A percentile compares a stretch with the other conserved stretches of the same genome.
These are phyloP conservation scores for Epichloe typhina DNA, from an alignment of 2,329 filamentous ascomycete species.

Conservation along the genomic window DNA sequence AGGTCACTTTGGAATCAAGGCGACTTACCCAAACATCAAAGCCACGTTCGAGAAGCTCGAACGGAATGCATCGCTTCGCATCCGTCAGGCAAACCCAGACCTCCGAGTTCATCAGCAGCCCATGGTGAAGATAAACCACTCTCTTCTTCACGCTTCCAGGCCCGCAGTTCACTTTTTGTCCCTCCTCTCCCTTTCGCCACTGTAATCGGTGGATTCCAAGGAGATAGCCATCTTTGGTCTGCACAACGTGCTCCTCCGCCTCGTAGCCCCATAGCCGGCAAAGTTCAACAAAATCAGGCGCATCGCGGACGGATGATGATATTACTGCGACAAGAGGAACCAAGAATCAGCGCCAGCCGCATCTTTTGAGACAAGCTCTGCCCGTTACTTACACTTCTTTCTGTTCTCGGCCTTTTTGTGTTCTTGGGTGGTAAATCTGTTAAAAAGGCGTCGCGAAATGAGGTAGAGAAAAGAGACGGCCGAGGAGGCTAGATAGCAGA, in stretches of 20 bases:
- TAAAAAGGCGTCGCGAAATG: slow-evolving; percentile 71
- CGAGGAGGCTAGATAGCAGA: slow-evolving; percentile 50
- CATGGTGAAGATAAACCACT: slow-evolving; percentile 89
- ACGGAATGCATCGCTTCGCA: slow-evolving; percentile 72
- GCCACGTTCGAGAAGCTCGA: slow-evolving; percentile 75
- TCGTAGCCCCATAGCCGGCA: slow-evolving; percentile 84
- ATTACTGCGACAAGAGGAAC: slow-evolving; percentile 36
- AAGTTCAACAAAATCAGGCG: slow-evolving; percentile 87
- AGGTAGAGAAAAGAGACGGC: slow-evolving; percentile 74
- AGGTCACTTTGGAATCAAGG: background rate
- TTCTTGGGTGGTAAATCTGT: slow-evolving; percentile 58
- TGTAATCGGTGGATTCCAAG: slow-evolving; percentile 80
- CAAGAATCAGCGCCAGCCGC: slow-evolving; percentile 34
- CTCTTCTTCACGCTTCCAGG: slow-evolving; percentile 59
- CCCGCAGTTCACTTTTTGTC: slow-evolving; percentile 62
- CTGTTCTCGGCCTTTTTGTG: slow-evolving; percentile 53
- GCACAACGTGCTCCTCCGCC: slow-evolving; percentile 90
- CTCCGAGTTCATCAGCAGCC: slow-evolving; percentile 95
- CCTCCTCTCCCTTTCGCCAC: slow-evolving; percentile 70
- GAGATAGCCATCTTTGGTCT: slow-evolving; percentile 87
- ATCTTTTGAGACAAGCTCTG: slow-evolving; percentile 9
- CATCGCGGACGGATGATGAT: slow-evolving; percentile 67
- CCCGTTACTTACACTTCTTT: slow-evolving; percentile 43
- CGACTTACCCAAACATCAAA: slow-evolving; percentile 82
- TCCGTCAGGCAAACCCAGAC: slow-evolving; percentile 94